A percentile compares a stretch with the other conserved stretches of the same genome.
phyloP scores from a whole-genome alignment of 441 rosid genomes.

The Croton setiger region DNA sequence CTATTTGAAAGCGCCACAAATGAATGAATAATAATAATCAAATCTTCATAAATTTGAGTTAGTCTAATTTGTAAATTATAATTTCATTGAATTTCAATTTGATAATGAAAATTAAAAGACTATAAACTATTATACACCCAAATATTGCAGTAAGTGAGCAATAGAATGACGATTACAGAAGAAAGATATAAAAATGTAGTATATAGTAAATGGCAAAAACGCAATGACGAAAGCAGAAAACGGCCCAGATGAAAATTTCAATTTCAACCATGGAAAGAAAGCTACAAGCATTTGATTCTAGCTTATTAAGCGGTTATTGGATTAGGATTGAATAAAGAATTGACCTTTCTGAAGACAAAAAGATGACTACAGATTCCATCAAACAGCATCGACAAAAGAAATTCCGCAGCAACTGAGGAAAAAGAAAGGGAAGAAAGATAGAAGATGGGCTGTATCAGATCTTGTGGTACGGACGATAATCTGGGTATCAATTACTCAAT shows the following conservation, averaged over 20 bases:
- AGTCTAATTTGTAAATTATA: no score
- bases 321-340: neutral
- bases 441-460: constrained; percentile 15
- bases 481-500: neutral
- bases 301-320: constrained; percentile 14
- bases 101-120: no score
- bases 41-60: neutral
- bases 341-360: neutral
- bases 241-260: neutral
- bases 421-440: neutral
- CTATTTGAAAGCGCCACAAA: neutral
- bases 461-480: constrained; percentile 21
- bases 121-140: no score
- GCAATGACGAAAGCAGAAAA: constrained; percentile 15
- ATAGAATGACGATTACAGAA: neutral
- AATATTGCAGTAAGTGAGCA: no score
- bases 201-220: neutral
- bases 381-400: neutral
- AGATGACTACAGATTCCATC: neutral
- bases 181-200: neutral
- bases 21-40: neutral
- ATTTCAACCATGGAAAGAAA: neutral
- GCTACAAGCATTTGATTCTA: neutral
- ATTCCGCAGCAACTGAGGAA: neutral
- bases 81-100: no score